A percentile compares a stretch with the other conserved stretches of the same genome.
Evolutionary conservation across 192 early-diverging fungal genomes (phyloP).

Genomic region (Umbelopsis sp.): DNA sequence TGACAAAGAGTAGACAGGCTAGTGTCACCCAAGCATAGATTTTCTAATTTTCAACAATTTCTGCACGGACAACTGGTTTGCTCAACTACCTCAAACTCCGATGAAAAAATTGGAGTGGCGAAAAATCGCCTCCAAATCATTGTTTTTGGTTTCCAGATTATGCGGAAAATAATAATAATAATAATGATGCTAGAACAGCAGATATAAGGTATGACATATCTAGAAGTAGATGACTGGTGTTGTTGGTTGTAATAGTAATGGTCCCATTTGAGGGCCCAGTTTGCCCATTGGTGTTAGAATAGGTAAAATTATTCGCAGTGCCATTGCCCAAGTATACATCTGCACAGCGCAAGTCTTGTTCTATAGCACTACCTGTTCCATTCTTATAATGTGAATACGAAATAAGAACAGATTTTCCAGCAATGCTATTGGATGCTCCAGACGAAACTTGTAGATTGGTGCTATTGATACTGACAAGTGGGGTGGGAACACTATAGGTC

Average conservation of each 20-base stretch:
- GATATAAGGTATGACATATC: neutral
- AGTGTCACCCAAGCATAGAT: neutral
- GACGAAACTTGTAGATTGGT: conserved; percentile 12
- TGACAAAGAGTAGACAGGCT: neutral
- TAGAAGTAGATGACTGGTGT: neutral
- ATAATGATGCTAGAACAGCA: neutral
- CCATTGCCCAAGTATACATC: conserved; percentile 25
- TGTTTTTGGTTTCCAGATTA: neutral
- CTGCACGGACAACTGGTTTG: neutral
- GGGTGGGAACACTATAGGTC: neutral
- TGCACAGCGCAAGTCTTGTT: conserved; percentile 16
- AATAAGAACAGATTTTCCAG: conserved; percentile 22
- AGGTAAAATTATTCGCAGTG: conserved; percentile 15
- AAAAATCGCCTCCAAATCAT: neutral
- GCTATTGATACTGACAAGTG: conserved; percentile 24
- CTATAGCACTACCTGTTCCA: conserved; percentile 11
- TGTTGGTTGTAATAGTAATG: conserved; percentile 4
- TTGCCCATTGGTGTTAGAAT: neutral
- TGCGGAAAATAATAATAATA: neutral
- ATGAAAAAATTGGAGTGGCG: neutral
- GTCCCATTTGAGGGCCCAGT: conserved; percentile 11
- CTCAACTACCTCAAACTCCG: neutral
- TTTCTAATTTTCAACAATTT: neutral
- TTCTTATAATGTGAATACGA: conserved; percentile 3
- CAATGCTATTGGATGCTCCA: neutral